Evolutionary conservation across 352 stramenopile species (phyloP).

Genomic region (Phytophthora sansomeana): DNA sequence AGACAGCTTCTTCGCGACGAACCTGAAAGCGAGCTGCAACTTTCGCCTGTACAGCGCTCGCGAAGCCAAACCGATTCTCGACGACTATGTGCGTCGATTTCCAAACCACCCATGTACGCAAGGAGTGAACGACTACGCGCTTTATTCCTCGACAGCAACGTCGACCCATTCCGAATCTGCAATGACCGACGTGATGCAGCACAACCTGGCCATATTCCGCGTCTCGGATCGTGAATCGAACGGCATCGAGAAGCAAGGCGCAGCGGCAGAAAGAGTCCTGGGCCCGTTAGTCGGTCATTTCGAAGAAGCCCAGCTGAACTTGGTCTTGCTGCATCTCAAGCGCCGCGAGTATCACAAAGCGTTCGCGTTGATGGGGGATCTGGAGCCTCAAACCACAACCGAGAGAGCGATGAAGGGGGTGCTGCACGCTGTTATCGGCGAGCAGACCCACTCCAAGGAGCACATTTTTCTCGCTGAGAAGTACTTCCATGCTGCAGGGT

Average conservation of each 20-base stretch:
- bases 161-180: slow-evolving; percentile 12
- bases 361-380: slow-evolving; percentile 65
- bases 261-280: slow-evolving; percentile 32
- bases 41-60: slow-evolving; percentile 65
- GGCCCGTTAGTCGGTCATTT: slow-evolving; percentile 48
- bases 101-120: slow-evolving; percentile 43
- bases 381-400: slow-evolving; percentile 48
- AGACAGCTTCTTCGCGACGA: slow-evolving; percentile 73
- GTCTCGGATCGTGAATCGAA: slow-evolving; percentile 25
- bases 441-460: slow-evolving; percentile 66
- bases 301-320: slow-evolving; percentile 62
- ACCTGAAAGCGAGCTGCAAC: slow-evolving; percentile 72
- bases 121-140: background rate
- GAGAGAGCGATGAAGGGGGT: slow-evolving; percentile 68
- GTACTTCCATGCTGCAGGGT: slow-evolving; percentile 65
- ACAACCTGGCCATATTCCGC: slow-evolving; percentile 68
- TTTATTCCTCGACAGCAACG: background rate
- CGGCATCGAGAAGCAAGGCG: slow-evolving; percentile 13
- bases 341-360: slow-evolving; percentile 54
- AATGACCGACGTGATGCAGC: slow-evolving; percentile 48
- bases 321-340: slow-evolving; percentile 64
- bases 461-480: slow-evolving; percentile 82
- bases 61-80: slow-evolving; percentile 83
- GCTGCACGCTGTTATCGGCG: slow-evolving; percentile 67
- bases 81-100: slow-evolving; percentile 70